Evolutionary conservation across 2,329 filamentous ascomycete species (phyloP), one percentile per base, ranked within the genome.

Genomic region (Fusarium torreyae): DNA sequence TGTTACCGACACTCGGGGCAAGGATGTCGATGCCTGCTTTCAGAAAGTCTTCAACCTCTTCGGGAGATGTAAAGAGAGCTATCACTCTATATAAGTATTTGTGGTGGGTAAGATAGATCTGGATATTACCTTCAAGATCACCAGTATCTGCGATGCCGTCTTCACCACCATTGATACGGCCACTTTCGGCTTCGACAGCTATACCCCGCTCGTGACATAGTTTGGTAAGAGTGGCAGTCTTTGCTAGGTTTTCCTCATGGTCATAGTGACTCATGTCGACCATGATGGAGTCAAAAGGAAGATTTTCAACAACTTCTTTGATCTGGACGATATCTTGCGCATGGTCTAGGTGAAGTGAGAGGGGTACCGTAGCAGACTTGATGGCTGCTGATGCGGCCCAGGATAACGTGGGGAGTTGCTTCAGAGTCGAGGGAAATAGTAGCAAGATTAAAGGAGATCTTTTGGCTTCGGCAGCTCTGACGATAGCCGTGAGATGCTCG

Each of bases 1-100:
- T 89, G 72, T 94, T 94, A 5, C 91, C 92, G 77, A 94, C 91
- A 2, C 90, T 89, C 1, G 92, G 91, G 4, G 92, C 92, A 15
- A 94, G 81, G 81, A 90, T 91, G 73, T 94, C 89, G 74, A 94
- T 91, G 1, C 91, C 91, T 13, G 90, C 91, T 3, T 82, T 85
- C 6, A 92, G 85, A 72, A 94, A 94, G 72, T 92, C 88, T 66
- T 89, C 85, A 9, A 89, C 90, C 78, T 94, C 87, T 66, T 91
- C 89, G 0, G 87, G 85, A 0, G 89, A 92, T 0, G 91, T 94
- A 66, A 93, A 57, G 2, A 63, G 43, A 5, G 61, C 61, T 70
- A 2, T 6, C 0, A 1, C 18, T 0, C 10, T 36, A 13, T 4
- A 10, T 64, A n/a, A 57, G n/a, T 51, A 11, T 31, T 10, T 5